Base-by-base conservation (phyloP, 2,329 filamentous ascomycete genomes). In the Aureobasidium sp. region DNA sequence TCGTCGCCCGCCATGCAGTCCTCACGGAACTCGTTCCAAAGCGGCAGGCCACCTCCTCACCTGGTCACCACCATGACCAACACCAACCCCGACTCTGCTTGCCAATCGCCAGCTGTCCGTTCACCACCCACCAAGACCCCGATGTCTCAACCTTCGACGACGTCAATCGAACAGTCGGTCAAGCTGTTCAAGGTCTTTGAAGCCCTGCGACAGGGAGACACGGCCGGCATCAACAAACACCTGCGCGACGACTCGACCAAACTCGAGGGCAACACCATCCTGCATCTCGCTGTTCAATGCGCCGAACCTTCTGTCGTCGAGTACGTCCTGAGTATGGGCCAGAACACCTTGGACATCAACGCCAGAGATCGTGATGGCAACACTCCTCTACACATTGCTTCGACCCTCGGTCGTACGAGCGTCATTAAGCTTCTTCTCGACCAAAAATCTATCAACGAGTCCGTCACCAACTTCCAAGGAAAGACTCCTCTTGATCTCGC, bases 281-380 rank as follows among this genome's bases (percentile, higher is more conserved):
- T 99, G 40, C 93, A 99, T 73, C 81, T 99, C 44, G 92, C 94
- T 29, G 91, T 97, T 48, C 94, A 99, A 75, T 97, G 93, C 75
- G 93, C 94, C 54, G 94, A 97, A 73, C 83, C 88, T 53, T 87
- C 90, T 22, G 91, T 99, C 31, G 89, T 99, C 60, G 92, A 99
- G 73, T 97, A 93, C 70, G 88, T 97, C n/a, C 77, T 99, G 47
- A 92, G 91, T 1, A 81, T 81, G 58, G 79, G 77, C 19, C 68
- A 67, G 5, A 63, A 67, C 5, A 56, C 61, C 2, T 79, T 95
- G 60, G 91, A 97, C 70, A 79, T 97, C 73, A 99, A 97, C 74
- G 87, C 89, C 44, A 86, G 89, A 64, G 94, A 99, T 75, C 88
- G 89, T 67, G 93, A 97, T 69, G 94, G 94, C 64, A 99, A 97